These are phyloP conservation scores for Dispira parvispora DNA, from an alignment of 192 early-diverging fungal species.

Conservation along the genomic window DNA sequence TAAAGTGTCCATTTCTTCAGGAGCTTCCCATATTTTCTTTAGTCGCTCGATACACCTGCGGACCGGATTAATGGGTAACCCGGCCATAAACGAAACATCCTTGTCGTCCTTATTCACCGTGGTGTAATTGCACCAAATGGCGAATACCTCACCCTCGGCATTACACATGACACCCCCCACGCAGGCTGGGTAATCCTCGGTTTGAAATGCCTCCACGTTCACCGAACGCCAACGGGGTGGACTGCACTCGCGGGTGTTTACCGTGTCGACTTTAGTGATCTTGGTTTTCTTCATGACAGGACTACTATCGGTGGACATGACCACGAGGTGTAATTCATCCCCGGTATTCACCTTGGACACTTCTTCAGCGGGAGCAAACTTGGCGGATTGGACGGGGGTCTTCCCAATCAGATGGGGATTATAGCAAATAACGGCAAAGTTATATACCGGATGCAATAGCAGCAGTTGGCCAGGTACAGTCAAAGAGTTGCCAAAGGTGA, in stretches of 20 bases:
- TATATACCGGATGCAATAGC: constrained; percentile 77
- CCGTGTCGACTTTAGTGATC: constrained; percentile 35
- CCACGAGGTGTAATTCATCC: constrained; percentile 30
- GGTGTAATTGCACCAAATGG: constrained; percentile 54
- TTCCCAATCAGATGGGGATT: constrained; percentile 56
- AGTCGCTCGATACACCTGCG: constrained; percentile 25
- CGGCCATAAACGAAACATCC: constrained; percentile 47
- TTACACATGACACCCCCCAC: constrained; percentile 55
- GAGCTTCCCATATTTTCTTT: not conserved
- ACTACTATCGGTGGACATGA: constrained; percentile 31
- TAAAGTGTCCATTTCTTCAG: constrained; percentile 1
- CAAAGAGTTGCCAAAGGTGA: constrained; percentile 78
- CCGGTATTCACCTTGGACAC: constrained; percentile 15
- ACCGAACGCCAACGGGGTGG: constrained; percentile 63
- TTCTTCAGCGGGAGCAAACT: constrained; percentile 7
- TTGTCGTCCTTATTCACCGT: constrained; percentile 49
- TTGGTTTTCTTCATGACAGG: constrained; percentile 35
- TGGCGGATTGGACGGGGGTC: constrained; percentile 50
- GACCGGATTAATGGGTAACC: constrained; percentile 26
- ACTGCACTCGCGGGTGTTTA: constrained; percentile 49
- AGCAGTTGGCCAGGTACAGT: constrained; percentile 69
- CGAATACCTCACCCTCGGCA: constrained; percentile 33
- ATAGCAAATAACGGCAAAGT: constrained; percentile 72
- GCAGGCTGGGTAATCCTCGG: constrained; percentile 45
- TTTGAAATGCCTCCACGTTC: constrained; percentile 56